Percentiles rank a stretch among this genome's conserved stretches.
Conservation (phyloP, 2,329 filamentous ascomycete genomes). For the Neoascochyta sp. region DNA sequence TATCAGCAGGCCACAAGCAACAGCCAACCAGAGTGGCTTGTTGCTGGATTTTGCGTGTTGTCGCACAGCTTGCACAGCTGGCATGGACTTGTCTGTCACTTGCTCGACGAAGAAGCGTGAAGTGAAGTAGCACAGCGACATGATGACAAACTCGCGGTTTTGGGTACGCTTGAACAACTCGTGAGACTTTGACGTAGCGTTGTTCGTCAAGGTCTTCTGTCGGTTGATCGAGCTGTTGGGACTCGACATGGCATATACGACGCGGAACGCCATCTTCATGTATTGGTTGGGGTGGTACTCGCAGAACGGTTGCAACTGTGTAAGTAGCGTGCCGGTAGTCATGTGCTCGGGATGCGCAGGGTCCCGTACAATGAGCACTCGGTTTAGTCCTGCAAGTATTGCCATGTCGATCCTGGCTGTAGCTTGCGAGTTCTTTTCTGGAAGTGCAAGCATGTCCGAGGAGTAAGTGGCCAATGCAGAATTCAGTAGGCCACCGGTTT, state of each 20-base stretch:
- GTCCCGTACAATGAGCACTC: conserved; percentile 46
- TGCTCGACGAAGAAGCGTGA: conserved; percentile 77
- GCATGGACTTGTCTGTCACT: conserved; percentile 60
- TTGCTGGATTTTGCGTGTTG: conserved; percentile 21
- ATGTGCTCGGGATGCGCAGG: conserved; percentile 44
- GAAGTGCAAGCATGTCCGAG: conserved; percentile 56
- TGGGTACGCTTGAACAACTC: conserved; percentile 63
- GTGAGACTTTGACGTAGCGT: conserved; percentile 52
- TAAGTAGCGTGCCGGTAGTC: conserved; percentile 59
- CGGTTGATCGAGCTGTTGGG: conserved; percentile 64
- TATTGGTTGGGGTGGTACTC: conserved; percentile 67
- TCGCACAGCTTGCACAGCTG: conserved; percentile 40
- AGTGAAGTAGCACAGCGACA: conserved; percentile 82
- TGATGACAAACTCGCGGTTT: conserved; percentile 77
- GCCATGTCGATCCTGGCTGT: conserved; percentile 41
- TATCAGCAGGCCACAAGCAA: conserved; percentile 30
- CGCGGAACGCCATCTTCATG: conserved; percentile 71
- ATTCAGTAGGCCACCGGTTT: conserved; percentile 71
- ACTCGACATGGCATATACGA: conserved; percentile 65
- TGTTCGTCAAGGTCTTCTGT: conserved; percentile 73
- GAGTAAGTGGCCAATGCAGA: conserved; percentile 65
- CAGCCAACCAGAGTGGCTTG: conserved; percentile 29
- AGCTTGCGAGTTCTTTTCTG: conserved; percentile 18
- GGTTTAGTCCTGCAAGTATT: conserved; percentile 49
- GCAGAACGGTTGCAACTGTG: conserved; percentile 65